Base-by-base conservation (phyloP, 768 basidiomycete genomes). In the Boletus insuetus region DNA sequence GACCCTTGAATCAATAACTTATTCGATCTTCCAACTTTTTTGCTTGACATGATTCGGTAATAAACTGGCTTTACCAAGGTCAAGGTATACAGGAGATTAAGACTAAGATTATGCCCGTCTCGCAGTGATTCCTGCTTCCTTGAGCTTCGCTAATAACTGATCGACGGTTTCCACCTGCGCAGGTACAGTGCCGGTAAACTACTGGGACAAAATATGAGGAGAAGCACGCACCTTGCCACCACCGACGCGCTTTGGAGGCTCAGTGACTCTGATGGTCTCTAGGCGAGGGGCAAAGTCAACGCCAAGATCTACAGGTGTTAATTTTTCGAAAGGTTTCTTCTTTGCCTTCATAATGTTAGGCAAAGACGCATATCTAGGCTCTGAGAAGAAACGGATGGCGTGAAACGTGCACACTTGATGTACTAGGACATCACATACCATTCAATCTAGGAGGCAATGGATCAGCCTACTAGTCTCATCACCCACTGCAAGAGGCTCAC, bases 341-440 rank as follows among this genome's bases (percentile, higher is more conserved):
- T 98, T 98, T n/a, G 97, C 97, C 73, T 96, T 95, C 92, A 96
- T 96, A 73, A 96, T 96, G 63, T 93, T 94, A 4, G 94, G 93
- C 56, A 99, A 72, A n/a, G 95, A 94, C 0, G 97, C 97, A 66
- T 97, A 99, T 62, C 96, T 88, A 0, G 96, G 96, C 71, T 96
- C 95, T 94, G 66, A 17, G 46, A 51, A 51, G 41, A 39, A 48
- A 55, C 16, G 11, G 13, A 14, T 24, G 40, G n/a, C 31, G 20
- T 48, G 14, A 54, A 34, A 37, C 41, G 41, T 4, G 31, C 10
- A 37, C 6, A 6, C 31, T 42, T 26, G 43, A 35, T 6, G n/a
- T 17, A 46, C 26, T 9, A 49, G 11, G 7, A 43, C 37, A 17
- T 26, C 11, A 55, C 74, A 22, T 63, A 90, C 90, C 89, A 63